Base-by-base conservation (phyloP, 176 grass and related monocot species). In the Triticum urartu region DNA sequence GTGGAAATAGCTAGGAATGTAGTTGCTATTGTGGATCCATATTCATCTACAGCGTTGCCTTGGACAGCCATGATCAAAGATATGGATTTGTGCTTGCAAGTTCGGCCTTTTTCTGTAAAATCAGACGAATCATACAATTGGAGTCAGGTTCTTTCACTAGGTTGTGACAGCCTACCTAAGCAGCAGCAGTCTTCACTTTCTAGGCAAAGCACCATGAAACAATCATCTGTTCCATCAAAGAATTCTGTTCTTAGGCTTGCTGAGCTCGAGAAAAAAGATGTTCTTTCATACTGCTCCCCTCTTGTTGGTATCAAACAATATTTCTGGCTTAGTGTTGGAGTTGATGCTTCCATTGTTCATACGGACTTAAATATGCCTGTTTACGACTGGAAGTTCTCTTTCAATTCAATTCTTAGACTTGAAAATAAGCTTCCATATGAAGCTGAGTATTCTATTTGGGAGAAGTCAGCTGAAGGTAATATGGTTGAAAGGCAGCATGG, bases 371-470 rank as follows among this genome's bases (percentile, higher is more conserved):
- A 98, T 86, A 70, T 91, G 52, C 92, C 96, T 81, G 82, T 98
- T 78, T 92, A 85, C 66, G 93, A 98, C 85, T 98, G 93, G 96
- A 95, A 84, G 86, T 94, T 98, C 60, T 98, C 92, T 75, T 77
- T 98, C 82, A 98, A 94, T 92, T 95, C 96, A 58, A 88, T 88
- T 86, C 81, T 98, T 78, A 89, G 93, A 78, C 89, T 98, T 81
- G 96, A 98, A 92, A 98, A 98, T 86, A 98, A 95, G 79, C 92
- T 98, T 77, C 96, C 96, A 7, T 91, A 81, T 60, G 91, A 95
- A 87, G 82, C 91, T 94, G 93, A 95, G 82, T 98, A 94, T 95
- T 87, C 91, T 89, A 88, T 98, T 80, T 98, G 93, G 96, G 93
- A 98, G 90, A 95, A 83, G 74, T 87, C 86, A n/a, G 11, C 14